Base-by-base conservation (phyloP, 2,329 filamentous ascomycete genomes). In the Fusarium oxysporum region DNA sequence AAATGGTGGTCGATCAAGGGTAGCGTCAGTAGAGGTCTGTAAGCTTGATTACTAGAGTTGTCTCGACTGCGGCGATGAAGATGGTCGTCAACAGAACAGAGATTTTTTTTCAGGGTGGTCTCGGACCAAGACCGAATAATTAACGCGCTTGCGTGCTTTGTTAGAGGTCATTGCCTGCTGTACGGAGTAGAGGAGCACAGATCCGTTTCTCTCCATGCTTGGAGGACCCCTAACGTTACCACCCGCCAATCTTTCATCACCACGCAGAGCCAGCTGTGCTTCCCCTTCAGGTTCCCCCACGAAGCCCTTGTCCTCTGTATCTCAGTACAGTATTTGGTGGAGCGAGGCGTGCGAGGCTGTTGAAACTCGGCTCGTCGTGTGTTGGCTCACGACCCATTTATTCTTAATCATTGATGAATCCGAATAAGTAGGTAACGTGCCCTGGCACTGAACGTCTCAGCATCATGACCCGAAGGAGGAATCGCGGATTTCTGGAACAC, bases 1-100 rank as follows among this genome's bases (percentile, higher is more conserved):
- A 67, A 63, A 59, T 72, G 62, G 63, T 76, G 53, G 71, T 68
- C 69, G 73, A 77, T 76, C 75, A 67, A 68, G 53, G 37, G 51
- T 56, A 65, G 62, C 40, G 62, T 35, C 47, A 64, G 38, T 65
- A 25, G n/a, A n/a, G 47, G 53, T 38, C 50, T 56, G 56, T 68
- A 65, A 63, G 68, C 50, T 72, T 65, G 60, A 70, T 71, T 56
- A 64, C 56, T 59, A 47, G 69, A 55, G 45, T 69, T 73, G 72
- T 62, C 55, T 70, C 58, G 65, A 70, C 73, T 70, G 66, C 43
- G 69, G 62, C 61, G 35, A 74, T 47, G 50, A 51, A 54, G 50
- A 57, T 57, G 32, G 30, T 35, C 23, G 41, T 57, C 55, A 21
- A 21, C 30, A 50, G 55, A 57, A 47, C 71, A 65, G 40, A 37